phyloP scores from a whole-genome alignment of 2,329 filamentous ascomycete species.

The Coniosporium tulheliwenetii region DNA sequence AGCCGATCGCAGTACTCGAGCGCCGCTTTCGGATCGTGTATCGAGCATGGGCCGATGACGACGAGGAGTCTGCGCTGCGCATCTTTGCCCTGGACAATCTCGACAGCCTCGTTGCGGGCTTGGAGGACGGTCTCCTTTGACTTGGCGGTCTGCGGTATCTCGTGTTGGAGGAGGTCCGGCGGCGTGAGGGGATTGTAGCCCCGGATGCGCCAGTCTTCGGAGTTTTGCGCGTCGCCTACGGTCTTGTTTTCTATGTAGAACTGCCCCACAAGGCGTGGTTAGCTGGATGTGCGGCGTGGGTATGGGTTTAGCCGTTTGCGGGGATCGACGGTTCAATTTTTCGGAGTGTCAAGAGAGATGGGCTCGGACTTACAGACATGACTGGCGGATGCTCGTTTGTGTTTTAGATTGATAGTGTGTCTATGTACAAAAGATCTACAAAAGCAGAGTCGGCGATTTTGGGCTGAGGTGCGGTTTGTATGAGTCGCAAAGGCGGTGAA shows the following conservation, averaged over 20 bases:
- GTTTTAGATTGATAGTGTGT: too few species aligned
- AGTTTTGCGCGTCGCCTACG: slow-evolving; percentile 31
- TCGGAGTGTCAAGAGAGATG: too few species aligned
- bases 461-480: too few species aligned
- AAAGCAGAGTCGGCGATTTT: too few species aligned
- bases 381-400: too few species aligned
- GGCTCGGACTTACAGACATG: too few species aligned
- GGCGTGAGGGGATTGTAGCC: slow-evolving; percentile 90
- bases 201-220: slow-evolving; percentile 41
- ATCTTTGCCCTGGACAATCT: slow-evolving; percentile 44
- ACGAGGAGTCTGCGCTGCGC: slow-evolving; percentile 48
- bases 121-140: slow-evolving; percentile 40
- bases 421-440: too few species aligned
- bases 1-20: slow-evolving; percentile 86
- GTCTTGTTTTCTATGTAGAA: slow-evolving; percentile 35
- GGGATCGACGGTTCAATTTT: too few species aligned
- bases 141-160: slow-evolving; percentile 48
- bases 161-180: slow-evolving; percentile 87
- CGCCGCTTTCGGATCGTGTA: slow-evolving; percentile 84
- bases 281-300: too few species aligned
- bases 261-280: slow-evolving; percentile 10
- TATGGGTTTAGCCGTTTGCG: too few species aligned
- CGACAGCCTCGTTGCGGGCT: slow-evolving; percentile 44
- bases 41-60: slow-evolving; percentile 88
- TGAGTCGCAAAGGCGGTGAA: too few species aligned